Base-by-base conservation (phyloP, 345 rosid species). In the Citrus unshiu region DNA sequence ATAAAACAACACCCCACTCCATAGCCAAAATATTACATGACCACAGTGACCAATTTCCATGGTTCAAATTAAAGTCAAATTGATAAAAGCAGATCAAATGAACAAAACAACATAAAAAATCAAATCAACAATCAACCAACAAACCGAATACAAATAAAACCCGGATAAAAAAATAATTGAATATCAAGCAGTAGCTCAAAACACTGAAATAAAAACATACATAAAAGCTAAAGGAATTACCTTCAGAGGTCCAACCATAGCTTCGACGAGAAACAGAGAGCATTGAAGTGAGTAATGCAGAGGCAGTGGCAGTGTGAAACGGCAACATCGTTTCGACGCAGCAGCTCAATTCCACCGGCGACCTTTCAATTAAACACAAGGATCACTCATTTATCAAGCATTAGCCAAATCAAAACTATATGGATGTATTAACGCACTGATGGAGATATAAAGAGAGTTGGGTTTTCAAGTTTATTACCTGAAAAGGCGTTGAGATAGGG, bases 241-340 rank as follows among this genome's bases (percentile, higher is more conserved):
- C 95, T 87, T 91, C 92, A 43, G 83, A 63, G 5, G 86, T 90
- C 95, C 94, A 93, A 49, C 87, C 78, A 68, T 78, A 84, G 83
- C 87, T 78, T 63, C 88, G 85, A 57, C 81, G 83, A 77, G 98
- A 91, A 37, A 83, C 90, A 12, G 97, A 88, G 13, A 93, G 91
- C 98, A 86, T 92, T 29, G 97, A 93, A 85, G 87, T 93, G 70
- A 95, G 92, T 86, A 95, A 85, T 8, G 98, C 92, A 2, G 97
- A 90, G 59, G 98, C 94, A 35, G 94, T 95, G 64, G 90, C 98
- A 8, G 95, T 87, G 85, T 95, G 97, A 81, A 90, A 90, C 69
- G 98, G 98, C 77, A 92, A 76, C 92, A 93, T 79, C 25, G 98
- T 85, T 81, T 91, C 97, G 24, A 90, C 86, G 75, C 96, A 90